A percentile compares a stretch with the other conserved stretches of the same genome.
phyloP scores from a whole-genome alignment of 352 stramenopile species.

The Aphanomyces astaci region DNA sequence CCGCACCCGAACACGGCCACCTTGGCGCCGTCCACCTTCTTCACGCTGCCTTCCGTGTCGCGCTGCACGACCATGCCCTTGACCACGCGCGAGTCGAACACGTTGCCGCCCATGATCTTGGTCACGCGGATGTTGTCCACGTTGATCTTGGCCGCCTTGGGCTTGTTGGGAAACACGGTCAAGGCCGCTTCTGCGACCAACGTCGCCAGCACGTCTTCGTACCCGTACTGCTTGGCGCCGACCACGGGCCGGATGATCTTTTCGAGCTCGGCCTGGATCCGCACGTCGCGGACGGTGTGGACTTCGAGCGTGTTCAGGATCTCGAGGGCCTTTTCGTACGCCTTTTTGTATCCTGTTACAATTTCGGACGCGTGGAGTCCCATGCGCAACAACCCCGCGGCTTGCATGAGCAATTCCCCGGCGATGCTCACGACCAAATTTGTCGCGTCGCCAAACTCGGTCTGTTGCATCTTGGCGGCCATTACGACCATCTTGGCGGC shows the following conservation, averaged over 20 bases:
- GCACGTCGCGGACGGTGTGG: slow-evolving; percentile 66
- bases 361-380: slow-evolving; percentile 98
- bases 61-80: slow-evolving; percentile 96
- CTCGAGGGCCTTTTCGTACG: slow-evolving; percentile 89
- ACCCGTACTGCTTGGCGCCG: slow-evolving; percentile 97
- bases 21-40: slow-evolving; percentile 89
- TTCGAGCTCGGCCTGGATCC: slow-evolving; percentile 79
- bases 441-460: slow-evolving; percentile 93
- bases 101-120: slow-evolving; percentile 96
- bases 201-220: slow-evolving; percentile 89
- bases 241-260: slow-evolving; percentile 91
- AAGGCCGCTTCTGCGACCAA: slow-evolving; percentile 94
- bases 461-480: slow-evolving; percentile 97
- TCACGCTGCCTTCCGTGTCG: slow-evolving; percentile 89
- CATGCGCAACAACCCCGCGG: slow-evolving; percentile 94
- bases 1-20: slow-evolving; percentile 96
- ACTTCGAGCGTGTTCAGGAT: slow-evolving; percentile 87
- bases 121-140: slow-evolving; percentile 97
- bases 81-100: slow-evolving; percentile 94
- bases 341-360: slow-evolving; percentile 95
- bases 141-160: slow-evolving; percentile 86
- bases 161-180: slow-evolving; percentile 85
- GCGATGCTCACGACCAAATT: slow-evolving; percentile 97
- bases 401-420: slow-evolving; percentile 95
- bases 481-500: slow-evolving; percentile 98